Base-by-base conservation (phyloP, 2,329 filamentous ascomycete genomes). In the Neophaeococcomyces aloes region DNA sequence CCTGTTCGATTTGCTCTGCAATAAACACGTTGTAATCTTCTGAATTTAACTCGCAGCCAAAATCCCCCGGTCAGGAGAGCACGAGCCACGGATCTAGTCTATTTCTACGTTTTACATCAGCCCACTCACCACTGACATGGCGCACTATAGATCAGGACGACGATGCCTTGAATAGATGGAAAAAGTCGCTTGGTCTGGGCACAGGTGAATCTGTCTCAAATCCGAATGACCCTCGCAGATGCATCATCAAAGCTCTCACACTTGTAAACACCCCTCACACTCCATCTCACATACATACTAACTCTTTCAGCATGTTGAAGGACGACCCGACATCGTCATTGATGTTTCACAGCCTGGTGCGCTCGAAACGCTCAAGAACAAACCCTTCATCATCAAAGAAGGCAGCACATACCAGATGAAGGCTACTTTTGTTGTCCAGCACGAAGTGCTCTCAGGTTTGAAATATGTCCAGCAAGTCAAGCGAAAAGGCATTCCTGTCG, bases 311-410 rank as follows among this genome's bases (percentile, higher is more conserved):
- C 83, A 94, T 62, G 79, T 87, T 27, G 75, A 82, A 52, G 89
- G 86, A 47, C 87, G 87, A 38, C 61, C 72, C 5, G 85, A 94
- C 58, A 89, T 95, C 58, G 83, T 83, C 56, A 89, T 98, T 65
- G 86, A 96, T 59, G 79, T 96, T 32, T 82, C 79, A 45, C 65
- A 75, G 6, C 74, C 83, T 17, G 84, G 81, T 46, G 80, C 84
- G 49, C 75, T 94, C 59, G 71, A 76, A 3, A 76, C 74, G 11
- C 81, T 98, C 53, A 94, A 94, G 71, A 75, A 86, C 61, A 83
- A 91, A 63, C 91, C 91, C 11, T 98, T 98, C 72, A 89, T 78
- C 61, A 95, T 98, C 72, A 98, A 96, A 75, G 91, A 96, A 67
- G 87, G 86, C 44, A 78, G 83, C 56, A 83, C 79, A 56, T 98